Evolutionary conservation across 2,329 filamentous ascomycete species (phyloP).

Genomic region (Hypoxylon sp.): DNA sequence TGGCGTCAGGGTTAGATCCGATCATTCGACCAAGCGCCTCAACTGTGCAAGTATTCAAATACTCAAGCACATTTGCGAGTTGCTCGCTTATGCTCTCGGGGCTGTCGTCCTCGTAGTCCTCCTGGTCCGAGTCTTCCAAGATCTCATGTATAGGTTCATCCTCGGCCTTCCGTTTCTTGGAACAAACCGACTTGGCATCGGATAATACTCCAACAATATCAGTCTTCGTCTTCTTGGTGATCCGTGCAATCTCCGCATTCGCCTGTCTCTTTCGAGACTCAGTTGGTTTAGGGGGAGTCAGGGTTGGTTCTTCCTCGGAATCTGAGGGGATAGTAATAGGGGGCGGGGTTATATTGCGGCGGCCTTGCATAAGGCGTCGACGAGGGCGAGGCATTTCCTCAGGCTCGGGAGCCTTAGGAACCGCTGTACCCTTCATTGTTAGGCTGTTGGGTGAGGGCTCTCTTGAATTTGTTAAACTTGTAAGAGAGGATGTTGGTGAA

Average conservation of each 20-base stretch:
- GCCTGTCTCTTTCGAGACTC: constrained; percentile 23
- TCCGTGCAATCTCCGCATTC: background rate
- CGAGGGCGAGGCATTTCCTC: constrained; percentile 39
- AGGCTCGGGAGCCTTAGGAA: constrained; percentile 6
- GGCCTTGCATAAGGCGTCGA: constrained; percentile 47
- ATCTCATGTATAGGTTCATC: constrained; percentile 19
- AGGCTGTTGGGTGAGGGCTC: constrained; percentile 32
- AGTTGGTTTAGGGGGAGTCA: background rate
- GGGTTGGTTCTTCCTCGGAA: constrained; percentile 22
- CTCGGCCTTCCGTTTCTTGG: constrained; percentile 47
- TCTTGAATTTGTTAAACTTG: constrained; percentile 46
- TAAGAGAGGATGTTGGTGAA: constrained; percentile 51
- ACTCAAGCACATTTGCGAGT: constrained; percentile 70
- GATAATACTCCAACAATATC: constrained; percentile 12
- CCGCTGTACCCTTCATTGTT: constrained; percentile 8
- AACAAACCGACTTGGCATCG: background rate
- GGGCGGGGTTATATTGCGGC: constrained; percentile 41
- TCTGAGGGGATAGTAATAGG: constrained; percentile 42
- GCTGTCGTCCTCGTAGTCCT: constrained; percentile 12
- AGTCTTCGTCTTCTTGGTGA: constrained; percentile 26
- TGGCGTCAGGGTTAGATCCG: constrained; percentile 76
- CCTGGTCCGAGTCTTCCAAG: background rate
- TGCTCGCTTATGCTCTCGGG: constrained; percentile 5
- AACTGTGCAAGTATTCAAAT: constrained; percentile 83
- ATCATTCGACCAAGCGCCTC: constrained; percentile 87